Evolutionary conservation across 2,329 filamentous ascomycete genomes (phyloP).

Genomic region (Onygenales sp.): DNA sequence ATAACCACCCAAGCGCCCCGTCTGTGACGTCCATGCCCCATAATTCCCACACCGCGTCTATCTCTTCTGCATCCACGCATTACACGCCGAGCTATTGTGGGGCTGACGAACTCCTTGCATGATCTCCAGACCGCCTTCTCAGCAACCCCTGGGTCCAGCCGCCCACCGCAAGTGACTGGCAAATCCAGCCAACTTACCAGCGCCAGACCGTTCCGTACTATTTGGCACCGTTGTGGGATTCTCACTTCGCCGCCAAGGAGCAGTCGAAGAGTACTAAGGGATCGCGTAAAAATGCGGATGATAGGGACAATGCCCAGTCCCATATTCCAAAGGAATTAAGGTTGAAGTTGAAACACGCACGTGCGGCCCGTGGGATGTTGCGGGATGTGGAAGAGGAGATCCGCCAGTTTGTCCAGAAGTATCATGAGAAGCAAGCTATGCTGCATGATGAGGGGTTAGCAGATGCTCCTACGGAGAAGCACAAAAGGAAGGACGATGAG

Average conservation of each 20-base stretch:
- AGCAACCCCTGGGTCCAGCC: slow-evolving; percentile 79
- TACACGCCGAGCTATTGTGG: background rate
- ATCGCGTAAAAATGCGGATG: slow-evolving; percentile 31
- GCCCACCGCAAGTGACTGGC: slow-evolving; percentile 73
- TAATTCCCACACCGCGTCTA: background rate
- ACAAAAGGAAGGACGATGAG: background rate
- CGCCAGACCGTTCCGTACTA: slow-evolving; percentile 77
- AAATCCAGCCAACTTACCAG: slow-evolving; percentile 70
- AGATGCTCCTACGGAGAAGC: slow-evolving; percentile 24
- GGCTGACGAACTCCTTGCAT: background rate
- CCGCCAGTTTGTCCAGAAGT: slow-evolving; percentile 59
- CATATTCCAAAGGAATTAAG: slow-evolving; percentile 71
- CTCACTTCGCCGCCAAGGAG: slow-evolving; percentile 37
- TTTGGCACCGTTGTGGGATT: slow-evolving; percentile 77
- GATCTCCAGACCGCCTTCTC: slow-evolving; percentile 62
- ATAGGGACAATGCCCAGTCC: slow-evolving; percentile 21
- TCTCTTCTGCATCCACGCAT: background rate
- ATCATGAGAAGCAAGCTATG: slow-evolving; percentile 44
- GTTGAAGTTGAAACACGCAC: slow-evolving; percentile 67
- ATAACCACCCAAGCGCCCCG: background rate
- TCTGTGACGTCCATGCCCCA: background rate
- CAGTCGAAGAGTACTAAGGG: slow-evolving; percentile 21
- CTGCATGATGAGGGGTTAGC: slow-evolving; percentile 37
- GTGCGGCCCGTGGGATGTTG: slow-evolving; percentile 69
- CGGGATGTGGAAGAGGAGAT: slow-evolving; percentile 80